Percentiles rank a stretch among this genome's conserved stretches.
Evolutionary conservation across 2,329 filamentous ascomycete genomes (phyloP).

Genomic region (Whalleya microplaca): DNA sequence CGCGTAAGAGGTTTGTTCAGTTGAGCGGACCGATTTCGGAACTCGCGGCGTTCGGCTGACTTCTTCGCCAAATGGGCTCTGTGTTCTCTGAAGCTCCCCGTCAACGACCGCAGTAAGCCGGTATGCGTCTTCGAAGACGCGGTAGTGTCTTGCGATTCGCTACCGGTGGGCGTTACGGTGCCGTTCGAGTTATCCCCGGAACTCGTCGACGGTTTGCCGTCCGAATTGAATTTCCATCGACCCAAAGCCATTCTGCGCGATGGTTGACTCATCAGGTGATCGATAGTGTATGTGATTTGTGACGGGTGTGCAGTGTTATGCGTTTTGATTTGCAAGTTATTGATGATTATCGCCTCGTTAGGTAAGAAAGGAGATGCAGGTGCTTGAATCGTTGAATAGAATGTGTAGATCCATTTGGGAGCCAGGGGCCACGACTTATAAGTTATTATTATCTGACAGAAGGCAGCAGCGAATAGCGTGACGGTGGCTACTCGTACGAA

Average conservation of each 20-base stretch:
- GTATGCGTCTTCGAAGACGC: slow-evolving; percentile 28
- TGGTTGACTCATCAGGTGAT: neutral
- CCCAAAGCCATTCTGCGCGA: slow-evolving; percentile 22
- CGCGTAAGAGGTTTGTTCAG: slow-evolving; percentile 38
- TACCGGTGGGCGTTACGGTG: slow-evolving; percentile 27
- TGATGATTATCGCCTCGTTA: slow-evolving; percentile 7
- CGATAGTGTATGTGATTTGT: neutral
- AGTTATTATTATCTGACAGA: slow-evolving; percentile 4
- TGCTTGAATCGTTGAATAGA: neutral
- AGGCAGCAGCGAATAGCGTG: slow-evolving; percentile 11
- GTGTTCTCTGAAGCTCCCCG: slow-evolving; percentile 23
- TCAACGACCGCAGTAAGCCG: slow-evolving; percentile 27
- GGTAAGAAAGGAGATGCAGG: slow-evolving; percentile 2
- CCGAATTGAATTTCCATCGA: slow-evolving; percentile 28
- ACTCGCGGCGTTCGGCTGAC: slow-evolving; percentile 23
- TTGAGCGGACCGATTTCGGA: slow-evolving; percentile 12
- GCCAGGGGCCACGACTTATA: neutral
- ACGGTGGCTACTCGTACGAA: slow-evolving; percentile 13
- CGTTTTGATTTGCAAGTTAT: neutral
- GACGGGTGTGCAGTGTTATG: neutral
- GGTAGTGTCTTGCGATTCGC: slow-evolving; percentile 18
- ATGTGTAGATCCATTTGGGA: neutral
- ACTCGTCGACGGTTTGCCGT: slow-evolving; percentile 28
- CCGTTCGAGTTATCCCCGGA: slow-evolving; percentile 28
- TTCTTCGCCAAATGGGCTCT: slow-evolving; percentile 15